These are phyloP conservation scores for Lactifluus pinguis DNA, from an alignment of 768 basidiomycete genomes.

Conservation along the genomic window DNA sequence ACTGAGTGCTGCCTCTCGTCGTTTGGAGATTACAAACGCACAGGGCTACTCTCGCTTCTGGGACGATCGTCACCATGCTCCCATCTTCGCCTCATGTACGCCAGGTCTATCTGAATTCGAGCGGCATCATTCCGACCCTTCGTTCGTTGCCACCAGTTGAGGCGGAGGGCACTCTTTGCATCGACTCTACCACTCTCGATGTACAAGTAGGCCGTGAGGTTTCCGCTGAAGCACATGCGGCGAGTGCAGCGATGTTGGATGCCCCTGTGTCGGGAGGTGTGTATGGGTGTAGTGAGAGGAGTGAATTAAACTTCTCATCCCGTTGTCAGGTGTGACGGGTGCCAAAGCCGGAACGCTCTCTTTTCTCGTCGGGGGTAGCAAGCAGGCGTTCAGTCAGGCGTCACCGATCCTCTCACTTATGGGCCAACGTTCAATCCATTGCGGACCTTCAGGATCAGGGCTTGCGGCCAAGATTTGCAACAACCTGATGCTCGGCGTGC, in stretches of 20 bases:
- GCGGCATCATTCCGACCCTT: slow-evolving; percentile 61
- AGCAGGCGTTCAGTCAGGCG: slow-evolving; percentile 46
- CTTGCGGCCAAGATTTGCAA: slow-evolving; percentile 89
- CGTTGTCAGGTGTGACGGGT: slow-evolving; percentile 60
- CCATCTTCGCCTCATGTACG: slow-evolving; percentile 86
- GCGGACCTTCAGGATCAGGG: slow-evolving; percentile 74
- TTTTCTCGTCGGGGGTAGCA: slow-evolving; percentile 83
- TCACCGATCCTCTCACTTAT: slow-evolving; percentile 56
- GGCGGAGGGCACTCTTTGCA: slow-evolving; percentile 49
- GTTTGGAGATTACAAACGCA: not conserved
- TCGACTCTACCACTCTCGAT: slow-evolving; percentile 90
- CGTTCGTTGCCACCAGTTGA: slow-evolving; percentile 31
- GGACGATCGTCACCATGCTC: slow-evolving; percentile 79
- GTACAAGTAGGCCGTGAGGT: slow-evolving; percentile 64
- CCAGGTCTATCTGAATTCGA: slow-evolving; percentile 53
- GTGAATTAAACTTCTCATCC: not conserved
- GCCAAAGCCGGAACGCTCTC: slow-evolving; percentile 83
- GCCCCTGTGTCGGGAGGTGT: slow-evolving; percentile 90
- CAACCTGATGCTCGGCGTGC: slow-evolving; percentile 44
- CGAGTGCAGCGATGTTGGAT: slow-evolving; percentile 75
- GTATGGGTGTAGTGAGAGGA: slow-evolving; percentile 24
- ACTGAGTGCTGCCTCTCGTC: slow-evolving; percentile 1
- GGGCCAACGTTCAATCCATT: slow-evolving; percentile 78
- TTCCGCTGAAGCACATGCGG: slow-evolving; percentile 39
- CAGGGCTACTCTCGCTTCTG: slow-evolving; percentile 57